Percentiles rank a stretch among this genome's conserved stretches.
Conservation (phyloP, 2,329 filamentous ascomycete species). For the Elsinoe fawcettii region DNA sequence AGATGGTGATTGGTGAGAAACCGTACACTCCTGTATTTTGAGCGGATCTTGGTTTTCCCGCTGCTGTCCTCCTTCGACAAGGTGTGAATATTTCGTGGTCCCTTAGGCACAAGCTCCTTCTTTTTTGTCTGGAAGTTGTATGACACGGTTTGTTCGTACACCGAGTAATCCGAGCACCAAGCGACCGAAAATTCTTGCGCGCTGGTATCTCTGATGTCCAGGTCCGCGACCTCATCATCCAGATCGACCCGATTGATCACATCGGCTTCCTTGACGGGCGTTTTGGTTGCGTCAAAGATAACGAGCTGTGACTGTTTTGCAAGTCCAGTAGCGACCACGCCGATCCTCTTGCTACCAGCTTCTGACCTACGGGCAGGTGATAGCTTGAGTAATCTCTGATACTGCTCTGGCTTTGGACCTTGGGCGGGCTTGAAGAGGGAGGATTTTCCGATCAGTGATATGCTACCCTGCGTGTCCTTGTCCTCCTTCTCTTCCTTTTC, state of each 20-base stretch:
- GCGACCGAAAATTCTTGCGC: slow-evolving; percentile 61
- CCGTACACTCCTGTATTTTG: slow-evolving; percentile 49
- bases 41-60: slow-evolving; percentile 28
- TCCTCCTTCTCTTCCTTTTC: slow-evolving; percentile 28
- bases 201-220: slow-evolving; percentile 57
- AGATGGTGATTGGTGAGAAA: slow-evolving; percentile 48
- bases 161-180: slow-evolving; percentile 69
- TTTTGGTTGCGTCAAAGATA: slow-evolving; percentile 61
- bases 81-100: slow-evolving; percentile 37
- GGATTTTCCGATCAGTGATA: slow-evolving; percentile 43
- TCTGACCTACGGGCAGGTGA: slow-evolving; percentile 47
- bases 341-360: slow-evolving; percentile 55
- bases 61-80: slow-evolving; percentile 30
- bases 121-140: slow-evolving; percentile 40
- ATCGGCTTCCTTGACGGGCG: slow-evolving; percentile 43
- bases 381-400: slow-evolving; percentile 51
- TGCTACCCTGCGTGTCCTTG: slow-evolving; percentile 29
- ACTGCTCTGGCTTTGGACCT: slow-evolving; percentile 47
- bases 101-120: slow-evolving; percentile 32
- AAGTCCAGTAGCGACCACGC: slow-evolving; percentile 70
- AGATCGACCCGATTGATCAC: slow-evolving; percentile 48
- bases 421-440: slow-evolving; percentile 42
- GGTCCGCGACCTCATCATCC: slow-evolving; percentile 54
- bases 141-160: slow-evolving; percentile 58
- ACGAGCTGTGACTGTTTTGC: slow-evolving; percentile 67